These are phyloP conservation scores for Clonostachys chloroleuca DNA, from an alignment of 2,329 filamentous ascomycete species.

Conservation along the genomic window DNA sequence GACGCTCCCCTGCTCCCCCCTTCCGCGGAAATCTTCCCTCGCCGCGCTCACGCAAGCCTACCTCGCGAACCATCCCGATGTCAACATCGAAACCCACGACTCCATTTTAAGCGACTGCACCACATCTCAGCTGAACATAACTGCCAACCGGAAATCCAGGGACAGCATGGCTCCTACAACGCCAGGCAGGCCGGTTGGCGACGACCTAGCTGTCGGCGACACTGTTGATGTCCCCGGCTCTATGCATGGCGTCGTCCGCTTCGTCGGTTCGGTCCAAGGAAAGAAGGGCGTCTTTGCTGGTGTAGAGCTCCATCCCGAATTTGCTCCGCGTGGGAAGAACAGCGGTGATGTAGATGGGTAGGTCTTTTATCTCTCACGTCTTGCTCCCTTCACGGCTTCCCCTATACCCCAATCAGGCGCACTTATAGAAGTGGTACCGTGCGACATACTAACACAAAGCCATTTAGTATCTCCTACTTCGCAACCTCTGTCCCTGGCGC, in stretches of 20 bases:
- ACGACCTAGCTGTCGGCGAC: constrained; percentile 70
- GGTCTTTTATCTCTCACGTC: constrained; percentile 15
- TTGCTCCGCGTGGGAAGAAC: constrained; percentile 84
- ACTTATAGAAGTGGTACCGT: neutral
- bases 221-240: constrained; percentile 86
- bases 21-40: constrained; percentile 66
- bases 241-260: constrained; percentile 87
- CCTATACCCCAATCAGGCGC: neutral
- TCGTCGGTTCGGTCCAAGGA: constrained; percentile 79
- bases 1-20: constrained; percentile 13
- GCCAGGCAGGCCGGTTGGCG: constrained; percentile 39
- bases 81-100: constrained; percentile 58
- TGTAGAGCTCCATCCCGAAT: constrained; percentile 81
- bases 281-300: constrained; percentile 92
- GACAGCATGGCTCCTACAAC: constrained; percentile 49
- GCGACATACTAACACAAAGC: constrained; percentile 1
- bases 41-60: constrained; percentile 62
- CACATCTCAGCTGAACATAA: constrained; percentile 10
- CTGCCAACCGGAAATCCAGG: neutral
- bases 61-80: constrained; percentile 63
- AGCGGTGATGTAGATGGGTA: constrained; percentile 94
- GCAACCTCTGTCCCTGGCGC: constrained; percentile 71
- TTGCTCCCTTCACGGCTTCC: neutral
- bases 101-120: constrained; percentile 34
- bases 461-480: constrained; percentile 69